Evolutionary conservation across 2,329 filamentous ascomycete species (phyloP).

Genomic region (Aspergillus proliferans): DNA sequence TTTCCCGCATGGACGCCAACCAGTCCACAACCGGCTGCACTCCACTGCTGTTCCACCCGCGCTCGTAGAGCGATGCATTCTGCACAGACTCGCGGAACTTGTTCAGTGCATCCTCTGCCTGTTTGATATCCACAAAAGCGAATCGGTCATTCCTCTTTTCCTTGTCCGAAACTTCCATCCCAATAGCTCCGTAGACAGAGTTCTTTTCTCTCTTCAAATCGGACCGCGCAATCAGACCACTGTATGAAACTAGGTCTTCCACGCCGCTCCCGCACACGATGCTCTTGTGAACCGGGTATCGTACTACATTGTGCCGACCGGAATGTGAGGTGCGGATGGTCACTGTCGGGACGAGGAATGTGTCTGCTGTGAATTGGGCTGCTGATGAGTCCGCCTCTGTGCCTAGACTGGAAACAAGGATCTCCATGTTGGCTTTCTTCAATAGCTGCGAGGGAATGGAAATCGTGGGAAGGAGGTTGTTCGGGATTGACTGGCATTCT

Average conservation of each 20-base stretch:
- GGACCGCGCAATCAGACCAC: constrained; percentile 25
- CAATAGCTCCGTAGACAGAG: constrained; percentile 33
- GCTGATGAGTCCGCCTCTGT: constrained; percentile 46
- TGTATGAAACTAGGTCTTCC: constrained; percentile 50
- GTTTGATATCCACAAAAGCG: constrained; percentile 57
- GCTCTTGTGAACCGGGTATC: constrained; percentile 77
- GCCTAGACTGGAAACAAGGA: constrained; percentile 52
- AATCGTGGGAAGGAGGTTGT: constrained; percentile 50
- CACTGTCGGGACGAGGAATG: constrained; percentile 68
- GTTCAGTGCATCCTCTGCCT: constrained; percentile 57
- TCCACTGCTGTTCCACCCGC: constrained; percentile 67
- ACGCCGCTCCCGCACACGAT: constrained; percentile 70
- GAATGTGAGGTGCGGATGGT: constrained; percentile 61
- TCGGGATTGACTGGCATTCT: constrained; percentile 41
- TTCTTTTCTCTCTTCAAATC: constrained; percentile 23
- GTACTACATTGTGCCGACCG: constrained; percentile 60
- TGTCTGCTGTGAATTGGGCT: constrained; percentile 48
- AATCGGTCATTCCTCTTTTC: constrained; percentile 21
- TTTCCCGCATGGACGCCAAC: constrained; percentile 41
- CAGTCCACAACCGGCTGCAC: constrained; percentile 60
- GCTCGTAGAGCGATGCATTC: constrained; percentile 66
- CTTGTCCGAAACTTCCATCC: constrained; percentile 43
- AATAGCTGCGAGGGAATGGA: constrained; percentile 51
- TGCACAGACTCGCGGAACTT: constrained; percentile 63
- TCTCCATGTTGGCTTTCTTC: constrained; percentile 53